Conservation (phyloP, 2,329 filamentous ascomycete genomes). For the Hypoxylon sp. region DNA sequence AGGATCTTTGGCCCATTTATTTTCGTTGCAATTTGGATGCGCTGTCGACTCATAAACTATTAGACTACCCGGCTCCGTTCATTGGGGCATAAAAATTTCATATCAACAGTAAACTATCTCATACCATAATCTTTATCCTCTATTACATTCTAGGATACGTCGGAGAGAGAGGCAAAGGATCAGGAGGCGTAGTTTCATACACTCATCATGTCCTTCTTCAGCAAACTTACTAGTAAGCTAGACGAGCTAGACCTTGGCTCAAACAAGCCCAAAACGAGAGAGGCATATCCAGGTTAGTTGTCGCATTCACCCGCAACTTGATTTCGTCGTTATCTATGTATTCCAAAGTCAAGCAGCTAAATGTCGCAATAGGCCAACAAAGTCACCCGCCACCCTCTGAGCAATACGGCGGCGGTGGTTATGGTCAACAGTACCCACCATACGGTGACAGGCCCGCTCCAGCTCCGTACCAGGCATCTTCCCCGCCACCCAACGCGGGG, state of each 20-base stretch:
- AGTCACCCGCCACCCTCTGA: conserved; percentile 48
- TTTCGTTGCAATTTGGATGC: conserved; percentile 8
- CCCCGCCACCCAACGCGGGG: conserved; percentile 47
- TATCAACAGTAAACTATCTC: neutral
- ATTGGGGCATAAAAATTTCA: neutral
- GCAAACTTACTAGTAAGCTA: conserved; percentile 53
- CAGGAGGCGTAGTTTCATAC: neutral
- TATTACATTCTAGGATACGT: neutral
- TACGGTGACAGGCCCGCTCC: conserved; percentile 33
- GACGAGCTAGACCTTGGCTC: conserved; percentile 52
- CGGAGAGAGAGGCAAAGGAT: neutral
- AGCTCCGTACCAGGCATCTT: conserved; percentile 45
- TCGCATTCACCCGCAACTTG: conserved; percentile 1
- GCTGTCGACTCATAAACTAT: conserved; percentile 13
- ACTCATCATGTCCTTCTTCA: conserved; percentile 53
- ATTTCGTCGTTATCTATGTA: neutral
- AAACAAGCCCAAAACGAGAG: conserved; percentile 45
- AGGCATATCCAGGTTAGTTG: conserved; percentile 41
- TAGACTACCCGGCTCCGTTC: conserved; percentile 7
- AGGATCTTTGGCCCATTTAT: conserved; percentile 26
- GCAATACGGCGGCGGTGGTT: conserved; percentile 43
- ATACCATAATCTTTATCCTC: neutral
- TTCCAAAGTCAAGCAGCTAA: conserved; percentile 3
- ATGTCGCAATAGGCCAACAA: conserved; percentile 39
- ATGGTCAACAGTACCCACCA: conserved; percentile 31